Evolutionary conservation across 805 yeast species (phyloP), one percentile per base, ranked within the genome.

Genomic region (Zygosaccharomyces kombuchaensis): DNA sequence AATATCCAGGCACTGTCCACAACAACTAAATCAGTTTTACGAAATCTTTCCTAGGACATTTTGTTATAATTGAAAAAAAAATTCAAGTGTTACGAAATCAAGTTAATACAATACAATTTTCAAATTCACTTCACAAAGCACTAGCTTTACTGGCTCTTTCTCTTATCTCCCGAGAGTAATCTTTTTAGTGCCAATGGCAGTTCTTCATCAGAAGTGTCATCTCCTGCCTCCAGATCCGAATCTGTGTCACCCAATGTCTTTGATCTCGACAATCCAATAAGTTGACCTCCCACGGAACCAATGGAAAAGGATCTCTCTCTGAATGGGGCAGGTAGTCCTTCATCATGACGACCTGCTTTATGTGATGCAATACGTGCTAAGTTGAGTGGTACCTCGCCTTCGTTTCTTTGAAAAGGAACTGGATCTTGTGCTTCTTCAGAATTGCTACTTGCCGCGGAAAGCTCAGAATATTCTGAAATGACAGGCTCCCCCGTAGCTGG

Each of bases 111-210:
- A 19, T 19, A 19, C 3, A 19, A 19, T 5, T 19, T 19, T 3
- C 21, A 3, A 19, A 19, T 19, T 19, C 21, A 19, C 4, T 29
- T 29, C 14, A 7, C 9, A 7, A 7, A 10, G 6, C 7, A 29
- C n/a, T 13, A 6, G 6, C 6, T 3, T 38, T 17, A 26, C 3
- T 13, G 17, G 10, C n/a, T 9, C 8, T n/a, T 27, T 12, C 16
- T 14, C 31, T 27, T 27, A 14, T 38, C 30, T n/a, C 16, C 34
- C 6, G 34, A 13, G 6, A 68, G 58, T 13, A 70, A 65, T 49
- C 61, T 67, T 56, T 66, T 68, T 42, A 71, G 49, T 1, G 72
- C 69, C 19, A 70, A 44, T 7, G 76, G 76, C 9, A 71, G 45
- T 9, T 68, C 71, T 13, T 62, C 67, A 30, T 52, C 55, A 2